phyloP scores from a whole-genome alignment of 192 early-diverging fungal species.

The Coemansia sp. region DNA sequence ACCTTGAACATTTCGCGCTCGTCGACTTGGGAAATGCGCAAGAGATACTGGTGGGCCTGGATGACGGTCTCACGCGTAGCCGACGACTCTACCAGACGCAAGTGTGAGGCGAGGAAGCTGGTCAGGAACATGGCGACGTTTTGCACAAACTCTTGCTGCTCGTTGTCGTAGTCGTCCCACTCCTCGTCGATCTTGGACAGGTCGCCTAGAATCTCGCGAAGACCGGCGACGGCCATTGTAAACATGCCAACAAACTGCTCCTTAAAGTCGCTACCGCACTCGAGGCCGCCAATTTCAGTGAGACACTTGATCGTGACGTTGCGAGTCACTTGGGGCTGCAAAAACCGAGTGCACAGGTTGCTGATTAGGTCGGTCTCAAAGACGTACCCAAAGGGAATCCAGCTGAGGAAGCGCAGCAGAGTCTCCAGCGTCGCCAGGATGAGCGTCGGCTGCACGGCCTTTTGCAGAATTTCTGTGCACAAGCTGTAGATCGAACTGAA shows the following conservation, averaged over 20 bases:
- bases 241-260: conserved; percentile 88
- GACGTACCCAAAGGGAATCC: conserved; percentile 98
- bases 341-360: conserved; percentile 76
- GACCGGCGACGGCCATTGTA: conserved; percentile 66
- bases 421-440: conserved; percentile 93
- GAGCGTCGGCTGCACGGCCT: conserved; percentile 83
- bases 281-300: conserved; percentile 92
- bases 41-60: conserved; percentile 84
- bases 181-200: conserved; percentile 71
- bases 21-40: conserved; percentile 86
- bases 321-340: conserved; percentile 80
- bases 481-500: conserved; percentile 94
- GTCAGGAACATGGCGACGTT: conserved; percentile 93
- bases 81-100: conserved; percentile 63
- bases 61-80: conserved; percentile 58
- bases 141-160: conserved; percentile 95
- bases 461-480: conserved; percentile 90
- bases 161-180: conserved; percentile 78
- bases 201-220: conserved; percentile 43
- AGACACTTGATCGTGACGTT: conserved; percentile 95
- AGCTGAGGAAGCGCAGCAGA: conserved; percentile 92
- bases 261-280: conserved; percentile 75
- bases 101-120: conserved; percentile 76
- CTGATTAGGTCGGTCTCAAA: conserved; percentile 93
- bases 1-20: conserved; percentile 98